phyloP scores from a whole-genome alignment of 805 yeast species.

The Jamesozyma lodderae region DNA sequence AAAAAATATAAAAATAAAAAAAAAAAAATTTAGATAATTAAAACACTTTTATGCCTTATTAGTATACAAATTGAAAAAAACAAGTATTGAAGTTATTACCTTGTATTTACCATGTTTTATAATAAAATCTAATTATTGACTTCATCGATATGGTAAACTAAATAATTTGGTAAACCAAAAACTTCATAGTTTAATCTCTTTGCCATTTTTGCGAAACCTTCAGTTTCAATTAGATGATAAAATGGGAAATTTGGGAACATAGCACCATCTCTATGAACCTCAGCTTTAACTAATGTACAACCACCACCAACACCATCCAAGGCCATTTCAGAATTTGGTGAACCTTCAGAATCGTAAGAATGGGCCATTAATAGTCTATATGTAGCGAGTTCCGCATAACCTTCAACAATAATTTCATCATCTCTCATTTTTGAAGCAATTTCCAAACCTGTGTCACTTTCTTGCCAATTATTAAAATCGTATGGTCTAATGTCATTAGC shows the following conservation, averaged over 20 bases:
- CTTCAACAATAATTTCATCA: slow-evolving; percentile 92
- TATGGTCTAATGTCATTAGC: slow-evolving; percentile 67
- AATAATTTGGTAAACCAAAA: slow-evolving; percentile 86
- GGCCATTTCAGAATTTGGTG: slow-evolving; percentile 57
- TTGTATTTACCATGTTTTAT: no score
- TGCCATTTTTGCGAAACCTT: slow-evolving; percentile 98
- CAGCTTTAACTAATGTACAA: slow-evolving; percentile 90
- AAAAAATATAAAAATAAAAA: no score
- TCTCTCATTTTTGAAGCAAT: slow-evolving; percentile 66
- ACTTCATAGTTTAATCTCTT: slow-evolving; percentile 86
- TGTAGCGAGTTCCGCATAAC: slow-evolving; percentile 87
- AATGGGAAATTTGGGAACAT: slow-evolving; percentile 99
- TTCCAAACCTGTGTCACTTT: slow-evolving; percentile 67
- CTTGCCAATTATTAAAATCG: slow-evolving; percentile 95
- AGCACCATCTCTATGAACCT: slow-evolving; percentile 98
- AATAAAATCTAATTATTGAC: slow-evolving; percentile 19
- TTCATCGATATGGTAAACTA: slow-evolving; percentile 88
- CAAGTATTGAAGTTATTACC: no score
- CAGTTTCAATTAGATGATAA: slow-evolving; percentile 93
- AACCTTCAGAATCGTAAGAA: slow-evolving; percentile 60
- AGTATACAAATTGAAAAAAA: no score
- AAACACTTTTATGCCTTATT: no score
- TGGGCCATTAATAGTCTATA: slow-evolving; percentile 93
- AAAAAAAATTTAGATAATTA: no score
- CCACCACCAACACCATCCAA: slow-evolving; percentile 99